A percentile compares a stretch with the other conserved stretches of the same genome.
These are phyloP conservation scores for Nyctanthes arbortristis DNA, from an alignment of 257 asterid species.

Conservation along the genomic window DNA sequence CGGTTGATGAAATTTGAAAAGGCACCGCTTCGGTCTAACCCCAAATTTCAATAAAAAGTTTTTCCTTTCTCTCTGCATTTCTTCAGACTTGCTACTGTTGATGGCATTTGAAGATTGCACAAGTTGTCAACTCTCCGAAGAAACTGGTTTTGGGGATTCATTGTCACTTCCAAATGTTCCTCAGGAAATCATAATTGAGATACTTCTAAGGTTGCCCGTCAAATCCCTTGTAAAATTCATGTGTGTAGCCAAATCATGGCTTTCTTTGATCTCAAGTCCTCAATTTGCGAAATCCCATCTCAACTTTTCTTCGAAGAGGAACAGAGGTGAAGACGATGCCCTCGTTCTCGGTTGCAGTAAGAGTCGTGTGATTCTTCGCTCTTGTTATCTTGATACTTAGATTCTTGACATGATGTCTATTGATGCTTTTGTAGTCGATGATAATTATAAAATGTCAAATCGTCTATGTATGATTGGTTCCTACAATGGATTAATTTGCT, in stretches of 20 bases:
- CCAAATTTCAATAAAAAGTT: no score
- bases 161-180: background rate
- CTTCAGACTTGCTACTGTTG: no score
- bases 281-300: conserved; percentile 30
- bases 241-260: conserved; percentile 25
- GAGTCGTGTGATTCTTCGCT: background rate
- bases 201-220: conserved; percentile 37
- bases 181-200: conserved; percentile 29
- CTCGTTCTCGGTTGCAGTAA: conserved; percentile 15
- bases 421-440: conserved; percentile 9
- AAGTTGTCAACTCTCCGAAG: background rate
- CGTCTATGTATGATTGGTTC: conserved; percentile 24
- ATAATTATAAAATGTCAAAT: conserved; percentile 5
- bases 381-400: conserved; percentile 27
- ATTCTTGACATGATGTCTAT: background rate
- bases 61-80: no score
- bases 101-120: no score
- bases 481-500: conserved; percentile 31
- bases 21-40: no score
- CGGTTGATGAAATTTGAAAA: no score
- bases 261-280: conserved; percentile 23
- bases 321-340: conserved; percentile 11
- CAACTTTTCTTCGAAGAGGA: conserved; percentile 21
- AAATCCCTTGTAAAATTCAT: conserved; percentile 31
- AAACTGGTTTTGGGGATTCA: background rate